Conservation (phyloP, 179 eudicot species). For the Corrigiola litoralis region DNA sequence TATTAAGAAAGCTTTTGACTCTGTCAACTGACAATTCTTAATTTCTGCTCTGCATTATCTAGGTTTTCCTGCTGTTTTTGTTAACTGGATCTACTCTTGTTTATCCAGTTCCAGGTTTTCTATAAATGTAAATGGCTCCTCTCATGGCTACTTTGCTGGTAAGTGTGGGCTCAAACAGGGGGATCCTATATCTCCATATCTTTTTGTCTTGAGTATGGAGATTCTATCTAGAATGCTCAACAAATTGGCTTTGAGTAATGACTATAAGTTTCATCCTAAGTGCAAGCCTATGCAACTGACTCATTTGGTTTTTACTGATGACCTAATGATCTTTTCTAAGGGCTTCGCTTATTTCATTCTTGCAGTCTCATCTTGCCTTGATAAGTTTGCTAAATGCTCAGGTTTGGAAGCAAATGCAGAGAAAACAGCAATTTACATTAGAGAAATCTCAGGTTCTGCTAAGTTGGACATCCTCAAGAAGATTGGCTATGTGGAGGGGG, state of each 20-base stretch:
- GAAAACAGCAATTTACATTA: not conserved
- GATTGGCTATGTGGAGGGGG: not conserved
- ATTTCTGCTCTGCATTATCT: not conserved
- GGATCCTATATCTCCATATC: not conserved
- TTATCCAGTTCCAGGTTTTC: not conserved
- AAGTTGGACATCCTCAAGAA: not conserved
- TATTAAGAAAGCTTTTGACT: not conserved
- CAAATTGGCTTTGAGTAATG: not conserved
- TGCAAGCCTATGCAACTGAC: not conserved
- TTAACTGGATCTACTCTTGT: not conserved
- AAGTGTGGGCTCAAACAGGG: not conserved
- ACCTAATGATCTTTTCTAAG: not conserved
- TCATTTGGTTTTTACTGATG: not conserved
- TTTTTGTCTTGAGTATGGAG: not conserved
- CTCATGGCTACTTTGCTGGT: not conserved
- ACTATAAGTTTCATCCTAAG: not conserved
- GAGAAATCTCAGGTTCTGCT: not conserved
- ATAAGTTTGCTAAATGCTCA: not conserved
- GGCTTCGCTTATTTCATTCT: not conserved
- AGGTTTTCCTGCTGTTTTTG: not conserved
- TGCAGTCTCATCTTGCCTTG: not conserved
- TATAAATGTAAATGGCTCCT: not conserved
- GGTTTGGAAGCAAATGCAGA: not conserved
- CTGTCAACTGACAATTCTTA: not conserved
- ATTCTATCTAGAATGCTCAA: not conserved